Evolutionary conservation across 2,329 filamentous ascomycete species (phyloP), one percentile per base, ranked within the genome.

Genomic region (Diplodia mutila): DNA sequence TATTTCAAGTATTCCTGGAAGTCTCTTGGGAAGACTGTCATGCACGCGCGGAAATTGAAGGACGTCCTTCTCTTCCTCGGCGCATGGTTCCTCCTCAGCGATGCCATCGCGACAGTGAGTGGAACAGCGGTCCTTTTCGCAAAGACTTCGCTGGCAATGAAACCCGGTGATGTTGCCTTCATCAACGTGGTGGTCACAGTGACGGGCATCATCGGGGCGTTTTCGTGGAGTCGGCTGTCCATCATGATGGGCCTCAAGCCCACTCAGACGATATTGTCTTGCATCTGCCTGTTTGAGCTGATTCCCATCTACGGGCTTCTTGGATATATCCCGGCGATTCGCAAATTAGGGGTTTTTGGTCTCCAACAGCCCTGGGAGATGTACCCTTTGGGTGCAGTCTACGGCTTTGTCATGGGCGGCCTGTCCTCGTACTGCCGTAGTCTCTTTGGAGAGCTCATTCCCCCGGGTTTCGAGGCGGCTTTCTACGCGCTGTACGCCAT

Each of bases 401-500:
- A 97, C 78, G 95, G 95, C 0, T 88, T 99, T 61, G 94, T 98
- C 1, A 87, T 98, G 34, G 95, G 95, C n/a, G 95, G 95, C 0
- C 82, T 99, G 49, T 93, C 91, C 68, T 91, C 91, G 27, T 97
- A 98, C 79, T 98, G 95, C 76, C 90, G 95, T 51, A 94, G 92
- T 69, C 85, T 99, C 4, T 99, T 92, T 76, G 94, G 93, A 48
- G 94, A 98, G 78, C 85, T 99, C 67, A 97, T 99, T 66, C 95
- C 95, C 1, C 92, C 93, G 0, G 95, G 95, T 4, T 96, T 91
- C 34, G 95, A 99, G 80, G 94, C 95, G 0, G 94, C 94, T 0
- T 99, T 99, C 76, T 99, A 97, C 76, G 94, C 94, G 0, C 84
- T 99, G 1, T 99, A 98, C 76, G 95, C 95, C 42, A 97, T 98